These are phyloP conservation scores for Paraphoma sp. DNA, from an alignment of 2,329 filamentous ascomycete species.

Conservation along the genomic window DNA sequence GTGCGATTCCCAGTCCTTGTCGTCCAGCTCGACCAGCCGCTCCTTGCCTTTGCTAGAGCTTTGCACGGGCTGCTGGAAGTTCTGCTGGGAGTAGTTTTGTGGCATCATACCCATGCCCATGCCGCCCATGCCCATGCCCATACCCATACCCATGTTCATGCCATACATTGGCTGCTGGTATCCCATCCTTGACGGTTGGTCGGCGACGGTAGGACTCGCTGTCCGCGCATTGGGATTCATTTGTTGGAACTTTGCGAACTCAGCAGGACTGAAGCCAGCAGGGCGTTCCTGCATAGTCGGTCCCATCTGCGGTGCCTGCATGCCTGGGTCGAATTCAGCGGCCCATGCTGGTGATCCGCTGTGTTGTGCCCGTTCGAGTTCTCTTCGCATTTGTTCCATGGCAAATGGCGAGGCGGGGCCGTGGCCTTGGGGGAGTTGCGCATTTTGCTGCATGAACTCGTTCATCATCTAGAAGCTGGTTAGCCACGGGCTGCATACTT, in stretches of 20 bases:
- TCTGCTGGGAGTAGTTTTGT: slow-evolving; percentile 52
- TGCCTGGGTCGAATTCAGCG: slow-evolving; percentile 66
- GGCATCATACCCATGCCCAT: slow-evolving; percentile 61
- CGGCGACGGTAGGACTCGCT: slow-evolving; percentile 62
- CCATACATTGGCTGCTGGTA: slow-evolving; percentile 62
- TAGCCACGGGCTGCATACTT: slow-evolving; percentile 24
- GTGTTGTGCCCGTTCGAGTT: slow-evolving; percentile 63
- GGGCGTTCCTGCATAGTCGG: slow-evolving; percentile 66
- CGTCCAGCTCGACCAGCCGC: slow-evolving; percentile 86
- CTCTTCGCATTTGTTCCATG: slow-evolving; percentile 71
- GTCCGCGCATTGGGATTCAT: slow-evolving; percentile 64
- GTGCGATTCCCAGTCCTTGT: slow-evolving; percentile 93
- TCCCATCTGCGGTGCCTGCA: slow-evolving; percentile 72
- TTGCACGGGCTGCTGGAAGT: slow-evolving; percentile 54
- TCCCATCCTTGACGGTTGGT: slow-evolving; percentile 53
- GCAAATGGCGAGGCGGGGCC: slow-evolving; percentile 65
- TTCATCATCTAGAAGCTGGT: slow-evolving; percentile 77
- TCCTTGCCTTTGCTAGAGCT: slow-evolving; percentile 78
- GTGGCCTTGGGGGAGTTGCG: slow-evolving; percentile 62
- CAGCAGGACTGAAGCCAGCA: slow-evolving; percentile 74
- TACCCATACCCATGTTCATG: slow-evolving; percentile 58
- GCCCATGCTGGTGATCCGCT: slow-evolving; percentile 67
- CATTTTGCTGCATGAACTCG: slow-evolving; percentile 84
- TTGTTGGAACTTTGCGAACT: slow-evolving; percentile 85
- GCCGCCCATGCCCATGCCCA: slow-evolving; percentile 60